These are phyloP conservation scores for Fusarium illudens DNA, from an alignment of 2,329 filamentous ascomycete species.

Conservation along the genomic window DNA sequence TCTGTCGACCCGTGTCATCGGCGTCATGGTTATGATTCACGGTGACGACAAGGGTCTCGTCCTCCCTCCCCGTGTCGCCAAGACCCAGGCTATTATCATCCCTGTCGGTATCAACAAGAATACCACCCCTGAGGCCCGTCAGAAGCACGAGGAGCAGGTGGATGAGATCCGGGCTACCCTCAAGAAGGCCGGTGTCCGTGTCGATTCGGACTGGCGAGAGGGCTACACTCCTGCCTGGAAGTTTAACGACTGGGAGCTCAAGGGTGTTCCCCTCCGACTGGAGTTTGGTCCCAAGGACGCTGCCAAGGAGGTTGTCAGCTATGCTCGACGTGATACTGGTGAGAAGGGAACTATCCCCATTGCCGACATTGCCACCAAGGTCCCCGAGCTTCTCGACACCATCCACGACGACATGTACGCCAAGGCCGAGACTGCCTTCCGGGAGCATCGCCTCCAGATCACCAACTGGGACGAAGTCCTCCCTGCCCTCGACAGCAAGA, in stretches of 20 bases:
- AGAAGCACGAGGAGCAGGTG: slow-evolving; percentile 78
- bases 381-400: slow-evolving; percentile 84
- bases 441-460: slow-evolving; percentile 80
- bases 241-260: slow-evolving; percentile 99
- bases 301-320: slow-evolving; percentile 83
- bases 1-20: slow-evolving; percentile 94
- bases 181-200: slow-evolving; percentile 76
- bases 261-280: slow-evolving; percentile 90
- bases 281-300: slow-evolving; percentile 97
- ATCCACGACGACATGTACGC: slow-evolving; percentile 85
- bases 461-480: slow-evolving; percentile 92
- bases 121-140: slow-evolving; percentile 80
- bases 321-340: slow-evolving; percentile 85
- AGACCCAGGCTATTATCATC: slow-evolving; percentile 85
- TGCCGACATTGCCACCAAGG: slow-evolving; percentile 73
- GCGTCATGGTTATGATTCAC: slow-evolving; percentile 99
- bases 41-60: slow-evolving; percentile 95
- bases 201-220: slow-evolving; percentile 84
- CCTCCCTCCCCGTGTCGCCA: slow-evolving; percentile 88
- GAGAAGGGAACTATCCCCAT: slow-evolving; percentile 85
- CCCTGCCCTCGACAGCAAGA: slow-evolving; percentile 89
- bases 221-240: slow-evolving; percentile 96
- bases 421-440: slow-evolving; percentile 81
- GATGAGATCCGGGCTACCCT: slow-evolving; percentile 75
- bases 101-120: slow-evolving; percentile 94